phyloP scores from a whole-genome alignment of 305 asterid species.

The Fraxinus velutina region DNA sequence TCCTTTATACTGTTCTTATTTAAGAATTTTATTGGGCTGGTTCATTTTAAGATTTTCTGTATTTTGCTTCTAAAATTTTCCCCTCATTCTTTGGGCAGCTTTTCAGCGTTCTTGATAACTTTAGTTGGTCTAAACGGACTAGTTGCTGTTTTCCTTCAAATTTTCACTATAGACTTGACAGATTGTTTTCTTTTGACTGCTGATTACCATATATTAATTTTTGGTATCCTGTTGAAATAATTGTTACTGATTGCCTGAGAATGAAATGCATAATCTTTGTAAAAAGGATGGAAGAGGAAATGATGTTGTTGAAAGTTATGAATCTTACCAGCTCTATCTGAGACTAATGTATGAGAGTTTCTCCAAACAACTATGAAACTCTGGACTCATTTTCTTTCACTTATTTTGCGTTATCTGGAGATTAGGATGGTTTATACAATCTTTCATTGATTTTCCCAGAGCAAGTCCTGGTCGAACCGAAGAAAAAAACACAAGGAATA shows the following conservation, averaged over 20 bases:
- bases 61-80: background rate
- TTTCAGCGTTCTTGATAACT: background rate
- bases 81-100: background rate
- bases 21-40: background rate
- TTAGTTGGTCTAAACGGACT: background rate
- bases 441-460: conserved; percentile 35
- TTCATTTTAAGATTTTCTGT: background rate
- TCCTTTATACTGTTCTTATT: background rate
- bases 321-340: background rate
- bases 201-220: background rate
- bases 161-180: background rate
- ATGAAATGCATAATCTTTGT: background rate
- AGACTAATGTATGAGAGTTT: background rate
- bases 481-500: conserved; percentile 37
- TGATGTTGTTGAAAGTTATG: background rate
- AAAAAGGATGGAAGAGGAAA: background rate
- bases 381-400: conserved; percentile 5
- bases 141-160: background rate
- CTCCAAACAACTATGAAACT: background rate
- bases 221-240: background rate
- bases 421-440: conserved; percentile 9
- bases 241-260: background rate
- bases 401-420: background rate
- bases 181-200: background rate
- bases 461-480: conserved; percentile 39